These are phyloP conservation scores for Globisporangium viniferum DNA, from an alignment of 352 stramenopile species.

Conservation along the genomic window DNA sequence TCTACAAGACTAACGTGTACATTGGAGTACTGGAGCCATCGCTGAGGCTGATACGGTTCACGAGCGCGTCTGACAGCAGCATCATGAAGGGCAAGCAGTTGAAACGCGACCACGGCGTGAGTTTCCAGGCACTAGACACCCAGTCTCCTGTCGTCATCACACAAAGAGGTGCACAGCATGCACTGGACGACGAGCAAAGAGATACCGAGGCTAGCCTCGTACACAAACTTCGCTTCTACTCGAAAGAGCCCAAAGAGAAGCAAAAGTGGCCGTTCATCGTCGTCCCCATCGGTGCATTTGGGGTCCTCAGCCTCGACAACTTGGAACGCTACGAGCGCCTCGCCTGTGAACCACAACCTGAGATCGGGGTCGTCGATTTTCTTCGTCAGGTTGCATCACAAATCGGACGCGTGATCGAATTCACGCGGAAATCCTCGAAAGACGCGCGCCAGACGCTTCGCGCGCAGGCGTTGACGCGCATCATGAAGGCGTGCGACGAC, in stretches of 20 bases:
- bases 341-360: constrained; percentile 41
- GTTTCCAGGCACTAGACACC: constrained; percentile 40
- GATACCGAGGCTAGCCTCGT: not conserved
- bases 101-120: constrained; percentile 52
- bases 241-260: constrained; percentile 15
- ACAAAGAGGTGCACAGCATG: constrained; percentile 7
- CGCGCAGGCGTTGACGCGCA: constrained; percentile 38
- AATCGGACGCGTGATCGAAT: constrained; percentile 20
- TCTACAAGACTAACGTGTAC: constrained; percentile 53
- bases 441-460: constrained; percentile 14
- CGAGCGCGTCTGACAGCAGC: constrained; percentile 45
- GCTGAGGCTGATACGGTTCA: constrained; percentile 41
- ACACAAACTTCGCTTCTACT: constrained; percentile 40
- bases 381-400: constrained; percentile 32
- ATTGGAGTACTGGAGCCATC: constrained; percentile 59
- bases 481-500: constrained; percentile 57
- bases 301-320: constrained; percentile 63
- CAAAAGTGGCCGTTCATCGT: constrained; percentile 65
- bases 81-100: constrained; percentile 63
- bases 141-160: constrained; percentile 45
- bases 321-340: constrained; percentile 46
- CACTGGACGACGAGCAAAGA: not conserved
- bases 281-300: constrained; percentile 44
- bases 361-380: constrained; percentile 79
- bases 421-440: constrained; percentile 12